These are phyloP conservation scores for Claviceps africana DNA, from an alignment of 2,329 filamentous ascomycete species.

Conservation along the genomic window DNA sequence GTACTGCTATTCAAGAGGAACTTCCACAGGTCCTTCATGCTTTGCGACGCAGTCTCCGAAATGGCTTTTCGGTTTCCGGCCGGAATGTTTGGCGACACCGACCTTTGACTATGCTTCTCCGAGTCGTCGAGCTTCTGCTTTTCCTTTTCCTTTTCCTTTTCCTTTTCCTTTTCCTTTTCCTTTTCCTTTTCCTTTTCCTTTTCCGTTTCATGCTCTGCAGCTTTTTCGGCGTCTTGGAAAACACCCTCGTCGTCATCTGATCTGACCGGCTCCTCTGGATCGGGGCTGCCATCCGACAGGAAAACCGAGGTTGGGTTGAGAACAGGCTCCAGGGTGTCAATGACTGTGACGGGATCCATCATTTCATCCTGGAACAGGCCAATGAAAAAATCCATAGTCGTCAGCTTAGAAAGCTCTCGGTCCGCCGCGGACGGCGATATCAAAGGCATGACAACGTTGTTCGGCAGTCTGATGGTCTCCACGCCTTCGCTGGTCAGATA, in stretches of 20 bases:
- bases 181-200: not conserved
- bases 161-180: not conserved
- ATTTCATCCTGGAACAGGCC: slow-evolving; percentile 75
- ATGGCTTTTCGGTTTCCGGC: slow-evolving; percentile 23
- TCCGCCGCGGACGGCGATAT: slow-evolving; percentile 75
- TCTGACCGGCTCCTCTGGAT: not conserved
- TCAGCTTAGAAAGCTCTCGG: slow-evolving; percentile 79
- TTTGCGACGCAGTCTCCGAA: slow-evolving; percentile 37
- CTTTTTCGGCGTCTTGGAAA: not conserved
- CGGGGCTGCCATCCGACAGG: slow-evolving; percentile 14
- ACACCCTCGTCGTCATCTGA: not conserved
- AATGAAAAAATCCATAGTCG: slow-evolving; percentile 92
- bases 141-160: not conserved
- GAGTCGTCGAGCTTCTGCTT: not conserved
- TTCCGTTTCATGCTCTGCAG: not conserved
- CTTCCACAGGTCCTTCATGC: slow-evolving; percentile 64
- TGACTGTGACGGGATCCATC: slow-evolving; percentile 68
- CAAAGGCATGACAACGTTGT: slow-evolving; percentile 80
- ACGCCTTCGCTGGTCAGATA: slow-evolving; percentile 28
- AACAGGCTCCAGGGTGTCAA: slow-evolving; percentile 85
- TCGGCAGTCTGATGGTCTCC: slow-evolving; percentile 49
- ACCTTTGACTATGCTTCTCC: not conserved
- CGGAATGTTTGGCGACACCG: slow-evolving; percentile 3
- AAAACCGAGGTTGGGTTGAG: slow-evolving; percentile 56
- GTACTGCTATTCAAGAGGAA: slow-evolving; percentile 74